Percentiles rank a stretch among this genome's conserved stretches.
phyloP scores from a whole-genome alignment of 441 rosid species.

The Sinapis alba region DNA sequence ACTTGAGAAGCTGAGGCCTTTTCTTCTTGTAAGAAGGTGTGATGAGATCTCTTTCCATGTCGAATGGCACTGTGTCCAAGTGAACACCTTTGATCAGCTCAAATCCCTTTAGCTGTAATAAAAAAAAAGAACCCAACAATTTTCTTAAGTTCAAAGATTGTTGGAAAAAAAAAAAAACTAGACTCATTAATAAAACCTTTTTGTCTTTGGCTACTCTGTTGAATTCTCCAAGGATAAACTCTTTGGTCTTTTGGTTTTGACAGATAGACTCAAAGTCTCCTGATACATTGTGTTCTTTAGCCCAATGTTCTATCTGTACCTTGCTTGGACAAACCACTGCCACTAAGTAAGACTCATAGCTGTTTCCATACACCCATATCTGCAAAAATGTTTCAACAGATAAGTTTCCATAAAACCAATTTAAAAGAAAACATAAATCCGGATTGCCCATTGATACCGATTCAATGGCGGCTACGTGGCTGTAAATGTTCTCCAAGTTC shows the following conservation, averaged over 20 bases:
- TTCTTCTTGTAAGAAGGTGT: slow-evolving; percentile 96
- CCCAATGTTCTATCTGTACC: slow-evolving; percentile 78
- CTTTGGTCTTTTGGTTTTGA: slow-evolving; percentile 67
- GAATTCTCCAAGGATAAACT: slow-evolving; percentile 66
- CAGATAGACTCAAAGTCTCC: slow-evolving; percentile 78
- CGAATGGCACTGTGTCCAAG: slow-evolving; percentile 83
- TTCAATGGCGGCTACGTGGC: slow-evolving; percentile 61
- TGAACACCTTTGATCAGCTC: slow-evolving; percentile 80
- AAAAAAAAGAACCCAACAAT: not conserved
- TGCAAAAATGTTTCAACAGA: slow-evolving; percentile 27
- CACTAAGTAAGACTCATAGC: slow-evolving; percentile 81
- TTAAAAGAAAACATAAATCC: not conserved
- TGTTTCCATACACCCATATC: slow-evolving; percentile 98
- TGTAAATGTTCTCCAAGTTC: slow-evolving; percentile 83
- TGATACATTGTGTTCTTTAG: slow-evolving; percentile 55
- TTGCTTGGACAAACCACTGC: slow-evolving; percentile 83
- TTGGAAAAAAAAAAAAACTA: not conserved
- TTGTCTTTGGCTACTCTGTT: slow-evolving; percentile 69
- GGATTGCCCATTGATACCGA: slow-evolving; percentile 47
- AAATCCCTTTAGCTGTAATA: slow-evolving; percentile 81
- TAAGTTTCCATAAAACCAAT: not conserved
- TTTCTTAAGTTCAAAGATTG: not conserved
- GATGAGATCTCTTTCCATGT: slow-evolving; percentile 88
- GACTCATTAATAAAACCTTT: slow-evolving; percentile 49
- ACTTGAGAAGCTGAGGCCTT: slow-evolving; percentile 86